phyloP scores from a whole-genome alignment of 2,329 filamentous ascomycete genomes.

The Botrytis aclada region DNA sequence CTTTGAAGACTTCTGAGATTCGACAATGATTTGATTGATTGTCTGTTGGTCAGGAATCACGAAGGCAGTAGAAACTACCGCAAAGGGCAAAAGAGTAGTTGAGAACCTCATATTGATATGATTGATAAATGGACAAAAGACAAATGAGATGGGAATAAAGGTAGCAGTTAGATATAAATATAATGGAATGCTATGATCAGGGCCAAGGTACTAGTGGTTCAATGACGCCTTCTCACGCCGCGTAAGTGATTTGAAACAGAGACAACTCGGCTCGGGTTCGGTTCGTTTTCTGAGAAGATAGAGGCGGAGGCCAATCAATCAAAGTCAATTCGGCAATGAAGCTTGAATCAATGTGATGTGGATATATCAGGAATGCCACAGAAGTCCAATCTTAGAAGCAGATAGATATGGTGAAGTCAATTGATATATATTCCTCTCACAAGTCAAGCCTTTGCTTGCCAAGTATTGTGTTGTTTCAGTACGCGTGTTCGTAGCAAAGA shows the following conservation, averaged over 20 bases:
- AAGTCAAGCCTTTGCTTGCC: background rate
- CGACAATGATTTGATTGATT: slow-evolving; percentile 43
- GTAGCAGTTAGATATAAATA: background rate
- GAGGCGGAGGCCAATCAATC: background rate
- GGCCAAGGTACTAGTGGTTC: slow-evolving; percentile 2
- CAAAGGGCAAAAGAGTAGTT: slow-evolving; percentile 46
- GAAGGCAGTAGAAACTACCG: slow-evolving; percentile 49
- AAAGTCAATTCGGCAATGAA: background rate
- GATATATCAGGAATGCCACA: background rate
- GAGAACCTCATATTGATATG: slow-evolving; percentile 39
- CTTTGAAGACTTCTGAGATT: slow-evolving; percentile 37
- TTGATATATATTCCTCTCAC: background rate
- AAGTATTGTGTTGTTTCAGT: no score
- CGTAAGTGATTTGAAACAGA: background rate
- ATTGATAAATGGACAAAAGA: slow-evolving; percentile 1
- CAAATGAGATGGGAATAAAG: slow-evolving; percentile 1
- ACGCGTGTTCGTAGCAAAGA: background rate
- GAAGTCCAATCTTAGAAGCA: background rate
- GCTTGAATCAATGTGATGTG: background rate
- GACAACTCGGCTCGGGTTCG: background rate
- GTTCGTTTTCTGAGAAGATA: background rate
- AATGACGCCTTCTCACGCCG: slow-evolving; percentile 14
- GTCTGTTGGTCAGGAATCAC: slow-evolving; percentile 51
- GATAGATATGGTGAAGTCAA: background rate
- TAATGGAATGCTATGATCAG: slow-evolving; percentile 8